phyloP scores from a whole-genome alignment of 1,284 basidiomycete genomes.

The Sanguinoderma infundibulare region DNA sequence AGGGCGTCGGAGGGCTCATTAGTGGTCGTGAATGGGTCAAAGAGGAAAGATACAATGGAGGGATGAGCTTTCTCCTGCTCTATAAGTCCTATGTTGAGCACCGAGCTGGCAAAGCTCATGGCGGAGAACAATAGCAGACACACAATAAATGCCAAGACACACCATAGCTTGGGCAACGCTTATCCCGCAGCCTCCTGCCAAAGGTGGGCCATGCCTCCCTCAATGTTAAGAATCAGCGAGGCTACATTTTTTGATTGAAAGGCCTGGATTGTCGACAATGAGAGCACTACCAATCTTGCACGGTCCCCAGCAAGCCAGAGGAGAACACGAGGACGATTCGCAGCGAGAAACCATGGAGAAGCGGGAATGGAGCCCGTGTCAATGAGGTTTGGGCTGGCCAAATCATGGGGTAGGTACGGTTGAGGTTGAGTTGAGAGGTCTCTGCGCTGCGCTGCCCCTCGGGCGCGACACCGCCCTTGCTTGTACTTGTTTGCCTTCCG shows the following conservation, averaged over 20 bases:
- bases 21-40: constrained; percentile 10
- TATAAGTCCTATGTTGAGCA: constrained; percentile 12
- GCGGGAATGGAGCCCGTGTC: not conserved
- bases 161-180: not conserved
- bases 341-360: not conserved
- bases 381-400: not conserved
- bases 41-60: constrained; percentile 1
- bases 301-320: not conserved
- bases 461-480: not conserved
- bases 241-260: not conserved
- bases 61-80: constrained; percentile 1
- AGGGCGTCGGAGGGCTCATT: constrained; percentile 9
- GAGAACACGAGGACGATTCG: not conserved
- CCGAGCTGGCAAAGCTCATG: constrained; percentile 7
- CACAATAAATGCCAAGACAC: constrained; percentile 16
- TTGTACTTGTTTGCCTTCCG: constrained; percentile 6
- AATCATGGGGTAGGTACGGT: no score
- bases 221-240: not conserved
- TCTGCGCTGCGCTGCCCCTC: not conserved
- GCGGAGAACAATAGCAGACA: constrained; percentile 23
- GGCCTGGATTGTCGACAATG: not conserved
- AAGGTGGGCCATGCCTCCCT: not conserved
- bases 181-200: not conserved
- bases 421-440: not conserved
- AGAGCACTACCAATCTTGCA: not conserved